phyloP scores from a whole-genome alignment of 768 basidiomycete genomes.

The Psilocybe azurescens region DNA sequence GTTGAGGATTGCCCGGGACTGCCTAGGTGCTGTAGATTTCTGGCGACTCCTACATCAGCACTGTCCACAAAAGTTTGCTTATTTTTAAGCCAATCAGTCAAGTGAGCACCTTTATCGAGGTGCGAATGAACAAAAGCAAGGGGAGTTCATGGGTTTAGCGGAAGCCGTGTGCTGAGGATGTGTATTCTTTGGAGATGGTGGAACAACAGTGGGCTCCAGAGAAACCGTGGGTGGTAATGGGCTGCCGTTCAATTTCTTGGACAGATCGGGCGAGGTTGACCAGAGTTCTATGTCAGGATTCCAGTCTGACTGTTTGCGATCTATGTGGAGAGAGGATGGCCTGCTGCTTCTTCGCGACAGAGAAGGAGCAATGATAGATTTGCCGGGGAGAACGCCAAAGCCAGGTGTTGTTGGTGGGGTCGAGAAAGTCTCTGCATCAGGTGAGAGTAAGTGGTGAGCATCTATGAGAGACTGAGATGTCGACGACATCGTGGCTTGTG shows the following conservation, averaged over 20 bases:
- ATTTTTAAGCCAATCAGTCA: conserved; percentile 73
- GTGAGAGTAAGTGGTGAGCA: conserved; percentile 30
- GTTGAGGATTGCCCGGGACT: conserved; percentile 22
- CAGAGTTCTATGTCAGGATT: conserved; percentile 49
- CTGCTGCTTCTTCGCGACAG: conserved; percentile 47
- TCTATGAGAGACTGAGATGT: conserved; percentile 25
- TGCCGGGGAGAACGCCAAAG: conserved; percentile 18
- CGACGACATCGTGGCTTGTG: conserved; percentile 14
- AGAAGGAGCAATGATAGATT: conserved; percentile 36
- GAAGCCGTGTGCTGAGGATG: conserved; percentile 27
- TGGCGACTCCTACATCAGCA: conserved; percentile 54
- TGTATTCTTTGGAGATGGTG: conserved; percentile 14
- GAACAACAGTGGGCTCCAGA: conserved; percentile 25
- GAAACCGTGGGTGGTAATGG: conserved; percentile 12
- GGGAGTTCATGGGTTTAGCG: conserved; percentile 58
- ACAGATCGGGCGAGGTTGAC: conserved; percentile 34
- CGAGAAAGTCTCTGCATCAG: conserved; percentile 45
- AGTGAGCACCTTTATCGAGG: conserved; percentile 80
- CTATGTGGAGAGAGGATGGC: conserved; percentile 51
- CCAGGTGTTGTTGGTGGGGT: conserved; percentile 46
- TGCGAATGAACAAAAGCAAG: conserved; percentile 95
- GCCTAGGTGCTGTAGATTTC: conserved; percentile 43
- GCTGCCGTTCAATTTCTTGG: conserved; percentile 20
- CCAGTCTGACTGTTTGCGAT: conserved; percentile 41
- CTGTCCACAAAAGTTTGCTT: conserved; percentile 44